Evolutionary conservation across 768 basidiomycete genomes (phyloP).

Genomic region (Tulasnella sp.): DNA sequence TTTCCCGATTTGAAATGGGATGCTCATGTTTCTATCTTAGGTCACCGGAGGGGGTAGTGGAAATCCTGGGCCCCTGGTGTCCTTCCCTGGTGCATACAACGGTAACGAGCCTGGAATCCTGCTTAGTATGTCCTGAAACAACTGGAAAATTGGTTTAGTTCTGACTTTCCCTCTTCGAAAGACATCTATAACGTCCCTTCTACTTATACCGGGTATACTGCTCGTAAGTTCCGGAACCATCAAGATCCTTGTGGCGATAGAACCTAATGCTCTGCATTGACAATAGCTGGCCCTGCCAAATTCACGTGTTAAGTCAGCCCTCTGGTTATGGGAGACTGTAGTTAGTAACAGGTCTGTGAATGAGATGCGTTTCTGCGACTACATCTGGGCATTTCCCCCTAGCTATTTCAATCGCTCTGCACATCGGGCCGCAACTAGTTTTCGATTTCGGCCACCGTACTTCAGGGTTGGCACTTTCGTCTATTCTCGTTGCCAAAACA

Average conservation of each 20-base stretch:
- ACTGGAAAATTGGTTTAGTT: slow-evolving; percentile 29
- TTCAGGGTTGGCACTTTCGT: no score
- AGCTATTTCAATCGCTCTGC: no score
- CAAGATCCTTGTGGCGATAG: slow-evolving; percentile 31
- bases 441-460: no score
- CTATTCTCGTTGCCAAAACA: no score
- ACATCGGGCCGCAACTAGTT: no score
- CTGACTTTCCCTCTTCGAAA: background rate
- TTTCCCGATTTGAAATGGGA: no score
- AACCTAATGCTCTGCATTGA: background rate
- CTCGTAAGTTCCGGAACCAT: background rate
- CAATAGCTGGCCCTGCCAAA: background rate
- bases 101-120: slow-evolving; percentile 32
- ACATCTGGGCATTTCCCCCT: no score
- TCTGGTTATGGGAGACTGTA: no score
- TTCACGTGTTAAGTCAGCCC: slow-evolving; percentile 11
- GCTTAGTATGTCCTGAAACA: slow-evolving; percentile 30
- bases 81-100: slow-evolving; percentile 29
- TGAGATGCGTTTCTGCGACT: no score
- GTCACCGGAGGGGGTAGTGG: slow-evolving; percentile 28
- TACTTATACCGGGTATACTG: slow-evolving; percentile 10
- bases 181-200: slow-evolving; percentile 21
- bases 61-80: slow-evolving; percentile 5
- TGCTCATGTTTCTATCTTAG: background rate
- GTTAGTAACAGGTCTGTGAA: no score